Evolutionary conservation across 2,329 filamentous ascomycete genomes (phyloP).

Genomic region (Fusarium hostae): DNA sequence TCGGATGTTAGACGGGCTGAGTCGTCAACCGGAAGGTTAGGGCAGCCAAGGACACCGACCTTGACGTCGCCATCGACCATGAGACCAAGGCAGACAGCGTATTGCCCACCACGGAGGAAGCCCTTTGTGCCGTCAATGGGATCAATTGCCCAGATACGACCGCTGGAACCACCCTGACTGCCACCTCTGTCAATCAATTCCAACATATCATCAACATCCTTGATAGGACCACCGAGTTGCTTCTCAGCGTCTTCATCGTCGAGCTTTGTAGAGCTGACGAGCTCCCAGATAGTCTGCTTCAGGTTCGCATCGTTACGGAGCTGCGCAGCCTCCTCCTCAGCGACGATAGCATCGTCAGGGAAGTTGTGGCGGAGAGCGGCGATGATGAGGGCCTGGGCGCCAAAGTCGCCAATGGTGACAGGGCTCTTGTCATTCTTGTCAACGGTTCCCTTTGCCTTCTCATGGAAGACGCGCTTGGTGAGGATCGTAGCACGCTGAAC

Average conservation of each 20-base stretch:
- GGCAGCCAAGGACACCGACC: conserved; percentile 93
- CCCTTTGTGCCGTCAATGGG: conserved; percentile 98
- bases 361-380: conserved; percentile 89
- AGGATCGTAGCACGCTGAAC: conserved; percentile 78
- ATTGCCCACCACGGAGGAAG: conserved; percentile 95
- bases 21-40: conserved; percentile 92
- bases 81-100: conserved; percentile 91
- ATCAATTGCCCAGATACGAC: conserved; percentile 95
- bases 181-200: conserved; percentile 74
- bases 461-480: conserved; percentile 69
- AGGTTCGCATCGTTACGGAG: conserved; percentile 78
- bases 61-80: conserved; percentile 94
- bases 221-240: conserved; percentile 74
- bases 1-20: conserved; percentile 67
- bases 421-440: conserved; percentile 93
- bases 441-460: conserved; percentile 93
- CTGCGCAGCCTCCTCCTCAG: conserved; percentile 89
- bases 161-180: conserved; percentile 76
- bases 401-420: conserved; percentile 97
- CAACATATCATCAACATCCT: conserved; percentile 73
- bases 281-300: conserved; percentile 78
- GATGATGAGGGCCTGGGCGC: conserved; percentile 96
- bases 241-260: conserved; percentile 68
- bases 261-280: conserved; percentile 79
- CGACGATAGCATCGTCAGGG: conserved; percentile 89